Conservation (phyloP, 1,139 yeast genomes). For the Yamadazyma atlantica region DNA sequence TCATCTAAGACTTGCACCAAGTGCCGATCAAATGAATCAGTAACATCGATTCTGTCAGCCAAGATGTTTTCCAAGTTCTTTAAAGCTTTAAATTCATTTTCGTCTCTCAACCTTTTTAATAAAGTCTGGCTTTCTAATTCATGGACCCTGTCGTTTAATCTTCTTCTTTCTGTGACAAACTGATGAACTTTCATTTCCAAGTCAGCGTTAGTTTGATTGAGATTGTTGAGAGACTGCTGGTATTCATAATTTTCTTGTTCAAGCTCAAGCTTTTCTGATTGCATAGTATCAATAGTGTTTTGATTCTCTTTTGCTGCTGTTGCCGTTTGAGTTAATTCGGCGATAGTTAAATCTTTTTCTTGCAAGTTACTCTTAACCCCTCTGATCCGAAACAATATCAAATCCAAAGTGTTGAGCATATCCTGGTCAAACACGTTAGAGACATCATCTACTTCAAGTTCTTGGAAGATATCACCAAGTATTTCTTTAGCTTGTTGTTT, state of each 20-base stretch:
- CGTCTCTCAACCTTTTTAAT: neutral
- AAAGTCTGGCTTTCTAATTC: slow-evolving; percentile 4
- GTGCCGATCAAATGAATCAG: neutral
- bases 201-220: neutral
- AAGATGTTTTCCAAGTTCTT: neutral
- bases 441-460: neutral
- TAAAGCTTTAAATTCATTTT: neutral
- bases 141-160: slow-evolving; percentile 3
- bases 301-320: neutral
- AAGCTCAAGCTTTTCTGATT: neutral
- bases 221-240: neutral
- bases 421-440: neutral
- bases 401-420: neutral
- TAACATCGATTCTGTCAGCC: neutral
- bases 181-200: slow-evolving; percentile 3
- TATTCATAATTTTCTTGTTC: neutral
- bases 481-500: neutral
- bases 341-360: slow-evolving; percentile 1
- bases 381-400: neutral
- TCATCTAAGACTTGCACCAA: neutral
- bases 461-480: neutral
- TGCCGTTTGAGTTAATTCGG: neutral
- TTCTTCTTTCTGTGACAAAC: neutral
- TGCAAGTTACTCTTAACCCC: neutral
- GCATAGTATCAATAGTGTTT: neutral